Evolutionary conservation across 805 yeast species (phyloP).

Genomic region (Blastobotrys peoriensis): DNA sequence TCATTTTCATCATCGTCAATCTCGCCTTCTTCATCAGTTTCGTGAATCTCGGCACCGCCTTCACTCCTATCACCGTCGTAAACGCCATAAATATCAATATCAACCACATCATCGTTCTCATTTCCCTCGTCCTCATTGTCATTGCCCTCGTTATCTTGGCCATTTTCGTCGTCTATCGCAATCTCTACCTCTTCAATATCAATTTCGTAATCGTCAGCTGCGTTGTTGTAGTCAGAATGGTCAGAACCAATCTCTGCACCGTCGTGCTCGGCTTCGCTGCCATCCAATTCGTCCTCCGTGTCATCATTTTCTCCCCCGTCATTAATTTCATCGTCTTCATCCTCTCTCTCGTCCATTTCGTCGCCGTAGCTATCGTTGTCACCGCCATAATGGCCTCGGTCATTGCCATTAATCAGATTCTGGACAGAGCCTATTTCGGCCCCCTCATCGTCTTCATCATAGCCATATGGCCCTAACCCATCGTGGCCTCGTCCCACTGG

Average conservation of each 20-base stretch:
- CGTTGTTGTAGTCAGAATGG: too few relatives aligned
- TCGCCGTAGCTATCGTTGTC: not conserved
- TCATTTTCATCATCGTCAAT: slow-evolving; percentile 2
- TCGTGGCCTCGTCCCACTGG: too few relatives aligned
- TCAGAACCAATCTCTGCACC: too few relatives aligned
- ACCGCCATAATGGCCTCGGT: not conserved
- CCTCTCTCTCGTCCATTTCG: not conserved
- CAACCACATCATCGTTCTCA: slow-evolving; percentile 6
- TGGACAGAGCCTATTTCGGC: not conserved
- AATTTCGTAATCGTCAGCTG: too few relatives aligned
- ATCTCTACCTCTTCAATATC: too few relatives aligned
- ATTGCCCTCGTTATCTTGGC: too few relatives aligned
- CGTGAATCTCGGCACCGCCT: not conserved
- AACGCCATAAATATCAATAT: slow-evolving; percentile 3
- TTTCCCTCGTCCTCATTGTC: too few relatives aligned
- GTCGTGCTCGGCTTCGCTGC: too few relatives aligned
- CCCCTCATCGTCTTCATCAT: not conserved
- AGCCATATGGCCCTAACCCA: too few relatives aligned
- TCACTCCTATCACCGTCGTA: not conserved
- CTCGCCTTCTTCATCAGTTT: not conserved
- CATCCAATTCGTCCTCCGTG: too few relatives aligned
- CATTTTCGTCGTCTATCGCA: too few relatives aligned
- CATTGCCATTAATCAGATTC: too few relatives aligned
- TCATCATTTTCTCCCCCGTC: not conserved
- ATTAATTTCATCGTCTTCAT: not conserved